Percentiles rank a stretch among this genome's conserved stretches.
phyloP scores from a whole-genome alignment of 2,329 filamentous ascomycete species.

The Ampelomyces quisqualis region DNA sequence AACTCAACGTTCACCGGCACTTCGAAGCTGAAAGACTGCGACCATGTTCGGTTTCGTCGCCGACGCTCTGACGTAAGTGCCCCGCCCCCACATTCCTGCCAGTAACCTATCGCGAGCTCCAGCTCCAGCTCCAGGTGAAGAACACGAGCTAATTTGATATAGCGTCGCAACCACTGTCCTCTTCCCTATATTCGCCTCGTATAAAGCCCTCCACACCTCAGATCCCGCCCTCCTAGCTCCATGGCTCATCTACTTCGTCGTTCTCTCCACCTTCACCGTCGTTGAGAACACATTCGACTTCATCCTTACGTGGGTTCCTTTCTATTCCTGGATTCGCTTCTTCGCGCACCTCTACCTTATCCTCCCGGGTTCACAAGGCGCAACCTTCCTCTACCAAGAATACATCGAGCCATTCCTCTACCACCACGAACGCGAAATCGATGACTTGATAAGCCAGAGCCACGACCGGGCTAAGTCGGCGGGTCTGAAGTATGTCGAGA shows the following conservation, averaged over 20 bases:
- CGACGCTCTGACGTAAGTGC: slow-evolving; percentile 42
- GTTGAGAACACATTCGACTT: slow-evolving; percentile 87
- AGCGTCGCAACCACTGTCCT: slow-evolving; percentile 70
- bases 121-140: slow-evolving; percentile 12
- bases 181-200: slow-evolving; percentile 94
- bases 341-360: slow-evolving; percentile 90
- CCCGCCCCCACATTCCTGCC: slow-evolving; percentile 30
- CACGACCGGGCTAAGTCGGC: slow-evolving; percentile 77
- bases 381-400: slow-evolving; percentile 78
- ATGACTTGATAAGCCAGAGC: slow-evolving; percentile 78
- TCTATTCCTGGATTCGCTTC: slow-evolving; percentile 90
- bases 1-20: slow-evolving; percentile 4
- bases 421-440: slow-evolving; percentile 84
- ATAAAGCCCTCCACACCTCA: slow-evolving; percentile 92
- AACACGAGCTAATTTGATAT: slow-evolving; percentile 17
- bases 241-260: slow-evolving; percentile 99
- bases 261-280: slow-evolving; percentile 76
- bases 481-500: slow-evolving; percentile 62
- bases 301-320: slow-evolving; percentile 86
- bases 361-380: slow-evolving; percentile 95
- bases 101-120: slow-evolving; percentile 6
- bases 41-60: slow-evolving; percentile 44
- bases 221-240: slow-evolving; percentile 87
- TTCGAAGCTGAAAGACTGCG: slow-evolving; percentile 4
- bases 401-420: slow-evolving; percentile 86